Evolutionary conservation across 2,329 filamentous ascomycete genomes (phyloP).

Genomic region (Calonectria hongkongensis): DNA sequence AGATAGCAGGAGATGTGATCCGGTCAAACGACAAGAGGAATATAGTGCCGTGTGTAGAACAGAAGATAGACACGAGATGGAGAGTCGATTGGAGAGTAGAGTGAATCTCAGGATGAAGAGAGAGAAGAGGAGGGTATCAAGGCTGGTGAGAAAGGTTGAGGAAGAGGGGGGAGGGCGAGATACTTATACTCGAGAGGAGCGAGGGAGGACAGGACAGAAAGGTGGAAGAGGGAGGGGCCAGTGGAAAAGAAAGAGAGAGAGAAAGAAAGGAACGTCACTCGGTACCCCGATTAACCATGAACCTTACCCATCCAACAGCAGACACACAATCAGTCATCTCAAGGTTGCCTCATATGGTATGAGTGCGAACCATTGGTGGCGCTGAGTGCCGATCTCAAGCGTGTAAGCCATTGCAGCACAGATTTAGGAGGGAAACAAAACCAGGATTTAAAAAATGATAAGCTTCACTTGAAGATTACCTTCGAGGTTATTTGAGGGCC

Average conservation of each 20-base stretch:
- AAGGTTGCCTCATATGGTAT: constrained; percentile 16
- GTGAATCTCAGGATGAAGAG: constrained; percentile 7
- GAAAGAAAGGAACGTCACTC: constrained; percentile 32
- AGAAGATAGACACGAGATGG: background rate
- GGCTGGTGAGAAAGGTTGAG: constrained; percentile 37
- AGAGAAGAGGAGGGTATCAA: constrained; percentile 38
- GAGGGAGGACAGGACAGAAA: constrained; percentile 8
- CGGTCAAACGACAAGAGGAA: background rate
- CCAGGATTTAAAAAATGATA: background rate
- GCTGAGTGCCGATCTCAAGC: background rate
- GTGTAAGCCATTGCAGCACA: background rate
- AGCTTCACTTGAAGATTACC: constrained; percentile 19
- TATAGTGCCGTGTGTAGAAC: background rate
- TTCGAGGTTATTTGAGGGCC: background rate
- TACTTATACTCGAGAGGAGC: constrained; percentile 51
- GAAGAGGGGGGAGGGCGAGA: constrained; percentile 44
- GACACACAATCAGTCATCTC: background rate
- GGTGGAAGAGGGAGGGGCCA: background rate
- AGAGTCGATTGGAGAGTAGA: background rate
- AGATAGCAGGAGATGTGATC: background rate
- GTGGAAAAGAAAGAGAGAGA: constrained; percentile 3
- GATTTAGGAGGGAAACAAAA: constrained; percentile 8
- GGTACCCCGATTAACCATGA: constrained; percentile 25
- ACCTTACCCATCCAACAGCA: background rate
- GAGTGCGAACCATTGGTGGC: constrained; percentile 19